Conservation (phyloP, 1,139 yeast species). For the Diutina sp. region DNA sequence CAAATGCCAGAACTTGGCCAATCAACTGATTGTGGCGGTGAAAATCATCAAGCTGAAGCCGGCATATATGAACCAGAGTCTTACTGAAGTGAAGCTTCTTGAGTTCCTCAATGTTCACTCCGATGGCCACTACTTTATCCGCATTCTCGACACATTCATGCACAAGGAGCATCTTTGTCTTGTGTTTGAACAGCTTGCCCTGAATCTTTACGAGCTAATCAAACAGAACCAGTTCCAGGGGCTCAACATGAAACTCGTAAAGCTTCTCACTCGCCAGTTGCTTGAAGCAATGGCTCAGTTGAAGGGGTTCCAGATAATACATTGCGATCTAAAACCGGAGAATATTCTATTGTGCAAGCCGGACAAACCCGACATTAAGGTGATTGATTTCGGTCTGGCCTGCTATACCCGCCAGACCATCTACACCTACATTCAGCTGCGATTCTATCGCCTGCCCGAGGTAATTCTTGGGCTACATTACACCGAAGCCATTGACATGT, state of each 20-base stretch:
- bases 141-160: slow-evolving; percentile 78
- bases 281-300: slow-evolving; percentile 69
- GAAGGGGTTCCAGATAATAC: slow-evolving; percentile 77
- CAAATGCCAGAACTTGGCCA: slow-evolving; percentile 83
- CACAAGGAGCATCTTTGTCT: slow-evolving; percentile 89
- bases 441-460: slow-evolving; percentile 95
- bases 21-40: slow-evolving; percentile 86
- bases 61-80: slow-evolving; percentile 82
- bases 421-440: slow-evolving; percentile 88
- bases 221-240: slow-evolving; percentile 95
- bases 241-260: slow-evolving; percentile 65
- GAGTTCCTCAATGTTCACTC: slow-evolving; percentile 70
- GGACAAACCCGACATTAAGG: slow-evolving; percentile 80
- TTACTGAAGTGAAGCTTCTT: slow-evolving; percentile 79
- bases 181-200: slow-evolving; percentile 80
- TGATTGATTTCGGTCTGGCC: slow-evolving; percentile 94
- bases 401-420: slow-evolving; percentile 85
- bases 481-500: slow-evolving; percentile 90
- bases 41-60: slow-evolving; percentile 90
- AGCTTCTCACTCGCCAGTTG: slow-evolving; percentile 67
- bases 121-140: slow-evolving; percentile 63
- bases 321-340: slow-evolving; percentile 95
- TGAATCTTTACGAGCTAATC: slow-evolving; percentile 79
- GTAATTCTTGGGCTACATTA: slow-evolving; percentile 84
- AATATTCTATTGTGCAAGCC: slow-evolving; percentile 73